Conservation (phyloP, 345 rosid species). For the Eucalyptus pauciflora region DNA sequence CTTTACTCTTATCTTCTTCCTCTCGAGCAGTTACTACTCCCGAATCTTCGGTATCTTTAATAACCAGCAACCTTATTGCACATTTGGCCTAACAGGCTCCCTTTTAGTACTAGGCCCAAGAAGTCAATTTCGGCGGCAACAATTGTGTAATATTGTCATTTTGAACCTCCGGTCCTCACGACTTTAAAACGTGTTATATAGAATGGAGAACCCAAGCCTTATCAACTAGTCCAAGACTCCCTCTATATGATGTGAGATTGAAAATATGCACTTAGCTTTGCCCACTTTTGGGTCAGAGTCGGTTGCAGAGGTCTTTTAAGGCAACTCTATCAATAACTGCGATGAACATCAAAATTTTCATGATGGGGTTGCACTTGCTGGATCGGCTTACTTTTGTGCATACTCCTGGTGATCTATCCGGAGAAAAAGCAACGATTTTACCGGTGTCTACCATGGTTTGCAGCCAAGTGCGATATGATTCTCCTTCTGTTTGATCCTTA, state of each 20-base stretch:
- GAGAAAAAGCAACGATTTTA: constrained; percentile 91
- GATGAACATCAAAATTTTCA: rapidly evolving
- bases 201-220: rapidly evolving
- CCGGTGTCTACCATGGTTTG: constrained; percentile 87
- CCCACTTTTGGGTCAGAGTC: rapidly evolving
- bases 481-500: constrained; percentile 93
- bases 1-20: too few relatives aligned
- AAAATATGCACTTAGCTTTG: rapidly evolving
- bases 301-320: background rate
- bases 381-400: constrained; percentile 90
- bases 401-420: constrained; percentile 85
- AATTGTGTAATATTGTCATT: too few relatives aligned
- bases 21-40: rapidly evolving
- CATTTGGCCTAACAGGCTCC: too few relatives aligned
- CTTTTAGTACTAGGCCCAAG: too few relatives aligned
- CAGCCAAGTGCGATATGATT: constrained; percentile 86
- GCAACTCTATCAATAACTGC: background rate
- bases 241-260: too few relatives aligned
- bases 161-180: rapidly evolving
- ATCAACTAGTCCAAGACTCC: rapidly evolving
- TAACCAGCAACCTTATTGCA: rapidly evolving
- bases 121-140: too few relatives aligned
- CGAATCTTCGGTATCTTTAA: too few relatives aligned
- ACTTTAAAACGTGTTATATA: rapidly evolving
- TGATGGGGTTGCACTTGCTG: constrained; percentile 37